phyloP scores from a whole-genome alignment of 75 land plant genomes.

The Pseudotsuga menziesii region DNA sequence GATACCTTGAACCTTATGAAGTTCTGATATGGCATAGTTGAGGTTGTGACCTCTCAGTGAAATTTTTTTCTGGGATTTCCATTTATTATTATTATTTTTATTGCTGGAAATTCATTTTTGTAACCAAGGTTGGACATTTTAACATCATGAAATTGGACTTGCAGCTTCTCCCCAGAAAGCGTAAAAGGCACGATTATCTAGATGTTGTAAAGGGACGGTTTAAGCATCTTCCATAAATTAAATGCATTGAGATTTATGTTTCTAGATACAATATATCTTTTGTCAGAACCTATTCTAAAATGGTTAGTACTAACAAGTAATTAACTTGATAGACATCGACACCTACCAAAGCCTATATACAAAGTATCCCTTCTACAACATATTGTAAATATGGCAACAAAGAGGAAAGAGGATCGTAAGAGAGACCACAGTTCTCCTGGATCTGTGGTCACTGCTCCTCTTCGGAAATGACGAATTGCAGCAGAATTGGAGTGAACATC shows the following conservation, averaged over 20 bases:
- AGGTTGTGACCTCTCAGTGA: background rate
- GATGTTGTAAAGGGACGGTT: conserved; percentile 81
- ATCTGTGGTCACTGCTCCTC: conserved; percentile 33
- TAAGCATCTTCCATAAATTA: conserved; percentile 83
- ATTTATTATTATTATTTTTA: background rate
- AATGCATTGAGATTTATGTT: conserved; percentile 72
- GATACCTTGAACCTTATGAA: background rate
- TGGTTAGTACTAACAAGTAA: background rate
- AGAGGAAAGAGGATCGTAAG: conserved; percentile 64
- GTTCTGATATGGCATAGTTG: background rate
- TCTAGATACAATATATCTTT: background rate
- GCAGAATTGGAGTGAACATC: conserved; percentile 50
- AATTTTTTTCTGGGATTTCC: background rate
- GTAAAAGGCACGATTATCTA: conserved; percentile 72
- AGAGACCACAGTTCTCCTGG: conserved; percentile 93
- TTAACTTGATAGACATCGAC: conserved; percentile 72
- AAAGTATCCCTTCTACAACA: conserved; percentile 70
- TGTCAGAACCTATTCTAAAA: background rate
- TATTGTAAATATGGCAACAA: conserved; percentile 57
- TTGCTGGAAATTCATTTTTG: background rate
- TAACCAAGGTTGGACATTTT: background rate
- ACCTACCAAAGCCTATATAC: conserved; percentile 85
- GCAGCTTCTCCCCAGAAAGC: conserved; percentile 94
- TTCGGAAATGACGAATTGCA: conserved; percentile 73
- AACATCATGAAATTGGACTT: background rate